Evolutionary conservation across 2,329 filamentous ascomycete species (phyloP).

Genomic region (Onygenales sp.): DNA sequence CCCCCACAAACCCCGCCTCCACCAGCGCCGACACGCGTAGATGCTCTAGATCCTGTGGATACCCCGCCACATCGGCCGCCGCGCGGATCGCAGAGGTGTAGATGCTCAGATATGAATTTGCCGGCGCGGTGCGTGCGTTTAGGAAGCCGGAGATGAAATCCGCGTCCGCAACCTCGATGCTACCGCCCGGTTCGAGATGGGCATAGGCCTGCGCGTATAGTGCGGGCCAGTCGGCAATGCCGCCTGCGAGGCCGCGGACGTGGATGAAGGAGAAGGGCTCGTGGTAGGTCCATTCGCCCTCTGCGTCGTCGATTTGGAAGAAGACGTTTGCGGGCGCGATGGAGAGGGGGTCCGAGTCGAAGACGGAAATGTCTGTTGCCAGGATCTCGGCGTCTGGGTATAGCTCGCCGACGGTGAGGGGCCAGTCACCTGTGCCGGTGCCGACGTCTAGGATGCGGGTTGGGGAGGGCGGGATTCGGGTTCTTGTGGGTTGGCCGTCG

Average conservation of each 20-base stretch:
- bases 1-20: conserved; percentile 36
- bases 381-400: conserved; percentile 39
- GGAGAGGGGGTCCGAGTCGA: conserved; percentile 31
- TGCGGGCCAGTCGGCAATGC: conserved; percentile 37
- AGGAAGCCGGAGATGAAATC: conserved; percentile 22
- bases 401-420: conserved; percentile 35
- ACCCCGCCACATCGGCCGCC: conserved; percentile 31
- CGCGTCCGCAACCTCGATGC: conserved; percentile 38
- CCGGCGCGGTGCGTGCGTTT: conserved; percentile 11
- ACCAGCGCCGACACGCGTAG: conserved; percentile 30
- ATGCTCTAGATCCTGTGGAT: conserved; percentile 34
- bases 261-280: conserved; percentile 42
- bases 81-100: conserved; percentile 25
- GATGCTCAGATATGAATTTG: conserved; percentile 24
- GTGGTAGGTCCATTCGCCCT: conserved; percentile 40
- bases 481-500: conserved; percentile 24
- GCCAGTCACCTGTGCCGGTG: conserved; percentile 43
- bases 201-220: conserved; percentile 38
- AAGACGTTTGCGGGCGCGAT: conserved; percentile 31
- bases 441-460: conserved; percentile 35
- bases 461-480: conserved; percentile 18
- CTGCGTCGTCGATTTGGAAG: conserved; percentile 43
- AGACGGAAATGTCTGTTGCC: conserved; percentile 33
- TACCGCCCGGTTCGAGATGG: conserved; percentile 37
- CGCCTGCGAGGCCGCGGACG: conserved; percentile 38